Conservation (phyloP, 225 moss, liverwort and hornwort genomes). For the Thuidium tamariscinum region DNA sequence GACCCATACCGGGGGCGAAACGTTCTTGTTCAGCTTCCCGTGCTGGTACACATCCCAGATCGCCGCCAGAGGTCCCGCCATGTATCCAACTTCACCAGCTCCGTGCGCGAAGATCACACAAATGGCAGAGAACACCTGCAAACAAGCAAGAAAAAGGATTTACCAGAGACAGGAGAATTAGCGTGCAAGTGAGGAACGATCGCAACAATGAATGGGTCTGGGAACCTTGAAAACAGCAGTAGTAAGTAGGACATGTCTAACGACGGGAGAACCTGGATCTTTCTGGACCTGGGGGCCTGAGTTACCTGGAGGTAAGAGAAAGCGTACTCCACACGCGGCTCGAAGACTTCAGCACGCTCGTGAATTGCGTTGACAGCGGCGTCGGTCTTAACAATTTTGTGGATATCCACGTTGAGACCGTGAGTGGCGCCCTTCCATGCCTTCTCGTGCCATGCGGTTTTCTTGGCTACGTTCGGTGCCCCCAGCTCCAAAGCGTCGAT, state of each 20-base stretch:
- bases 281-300: background rate
- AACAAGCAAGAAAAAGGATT: background rate
- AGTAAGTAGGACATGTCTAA: background rate
- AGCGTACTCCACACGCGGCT: conserved; percentile 57
- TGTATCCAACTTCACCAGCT: conserved; percentile 46
- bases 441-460: conserved; percentile 16
- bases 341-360: conserved; percentile 49
- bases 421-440: conserved; percentile 46
- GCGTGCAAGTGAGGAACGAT: background rate
- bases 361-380: conserved; percentile 36
- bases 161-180: background rate
- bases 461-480: background rate
- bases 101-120: conserved; percentile 13
- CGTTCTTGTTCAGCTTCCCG: conserved; percentile 21
- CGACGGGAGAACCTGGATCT: background rate
- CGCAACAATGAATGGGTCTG: too few relatives aligned
- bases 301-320: conserved; percentile 40
- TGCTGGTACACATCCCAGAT: conserved; percentile 56
- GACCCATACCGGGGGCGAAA: conserved; percentile 47
- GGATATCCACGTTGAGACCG: conserved; percentile 59
- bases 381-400: conserved; percentile 42
- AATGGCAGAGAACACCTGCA: conserved; percentile 19
- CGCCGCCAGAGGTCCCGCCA: conserved; percentile 56
- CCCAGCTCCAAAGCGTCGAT: conserved; percentile 1
- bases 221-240: background rate